A percentile compares a stretch with the other conserved stretches of the same genome.
Conservation (phyloP, 805 yeast genomes). For the Cyberlindnera xylosilytica region DNA sequence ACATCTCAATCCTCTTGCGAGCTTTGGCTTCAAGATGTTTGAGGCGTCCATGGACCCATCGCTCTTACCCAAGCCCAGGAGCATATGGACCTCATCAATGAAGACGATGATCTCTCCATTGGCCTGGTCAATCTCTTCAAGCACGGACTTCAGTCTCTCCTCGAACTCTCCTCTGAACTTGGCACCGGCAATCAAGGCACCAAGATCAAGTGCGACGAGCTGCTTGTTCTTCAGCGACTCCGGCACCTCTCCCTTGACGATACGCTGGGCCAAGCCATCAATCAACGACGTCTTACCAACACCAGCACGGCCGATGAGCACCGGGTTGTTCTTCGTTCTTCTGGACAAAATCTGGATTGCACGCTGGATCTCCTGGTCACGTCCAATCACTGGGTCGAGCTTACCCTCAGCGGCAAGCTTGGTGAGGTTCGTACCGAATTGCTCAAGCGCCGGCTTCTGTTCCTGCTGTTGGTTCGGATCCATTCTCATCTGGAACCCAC, state of each 20-base stretch:
- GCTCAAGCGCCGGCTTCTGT: constrained; percentile 71
- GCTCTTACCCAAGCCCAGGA: constrained; percentile 86
- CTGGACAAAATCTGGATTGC: constrained; percentile 91
- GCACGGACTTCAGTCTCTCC: constrained; percentile 75
- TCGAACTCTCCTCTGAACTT: constrained; percentile 96
- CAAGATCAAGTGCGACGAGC: constrained; percentile 81
- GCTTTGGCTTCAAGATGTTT: constrained; percentile 85
- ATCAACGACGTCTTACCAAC: constrained; percentile 96
- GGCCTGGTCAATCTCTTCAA: constrained; percentile 80
- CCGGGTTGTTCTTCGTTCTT: constrained; percentile 94
- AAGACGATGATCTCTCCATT: constrained; percentile 76
- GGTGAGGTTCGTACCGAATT: constrained; percentile 83
- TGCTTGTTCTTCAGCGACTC: constrained; percentile 87
- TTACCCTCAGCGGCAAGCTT: constrained; percentile 85
- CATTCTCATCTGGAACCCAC: constrained; percentile 31
- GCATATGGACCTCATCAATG: constrained; percentile 86
- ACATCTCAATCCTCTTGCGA: constrained; percentile 92
- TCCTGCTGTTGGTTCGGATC: constrained; percentile 41
- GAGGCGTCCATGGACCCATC: constrained; percentile 97
- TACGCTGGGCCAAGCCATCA: constrained; percentile 95
- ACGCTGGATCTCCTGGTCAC: constrained; percentile 92
- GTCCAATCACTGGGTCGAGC: constrained; percentile 93
- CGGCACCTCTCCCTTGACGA: constrained; percentile 89
- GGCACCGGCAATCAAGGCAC: constrained; percentile 90
- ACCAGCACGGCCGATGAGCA: constrained; percentile 93